Evolutionary conservation across 495 filamentous ascomycete species (phyloP).

Genomic region (Elaphomyces granulatus): DNA sequence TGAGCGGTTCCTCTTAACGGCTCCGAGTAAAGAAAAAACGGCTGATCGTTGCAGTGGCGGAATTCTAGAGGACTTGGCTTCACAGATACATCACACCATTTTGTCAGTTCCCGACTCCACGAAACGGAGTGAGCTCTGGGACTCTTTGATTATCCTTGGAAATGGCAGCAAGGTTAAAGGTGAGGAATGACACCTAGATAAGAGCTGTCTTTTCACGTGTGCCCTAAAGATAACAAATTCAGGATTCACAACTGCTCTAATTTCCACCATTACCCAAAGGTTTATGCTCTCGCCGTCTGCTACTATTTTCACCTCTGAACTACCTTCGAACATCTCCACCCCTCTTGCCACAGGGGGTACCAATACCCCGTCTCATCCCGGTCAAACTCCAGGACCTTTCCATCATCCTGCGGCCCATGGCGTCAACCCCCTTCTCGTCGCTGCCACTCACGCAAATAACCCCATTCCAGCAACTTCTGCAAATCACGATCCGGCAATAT

Average conservation of each 20-base stretch:
- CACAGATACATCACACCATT: slow-evolving; percentile 68
- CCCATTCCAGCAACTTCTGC: slow-evolving; percentile 25
- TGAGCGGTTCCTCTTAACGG: slow-evolving; percentile 73
- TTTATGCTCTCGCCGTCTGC: slow-evolving; percentile 84
- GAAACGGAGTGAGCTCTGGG: slow-evolving; percentile 77
- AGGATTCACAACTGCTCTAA: slow-evolving; percentile 75
- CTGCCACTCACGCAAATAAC: slow-evolving; percentile 66
- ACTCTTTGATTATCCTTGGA: slow-evolving; percentile 73
- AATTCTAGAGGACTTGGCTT: slow-evolving; percentile 65
- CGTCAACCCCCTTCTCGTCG: slow-evolving; percentile 84
- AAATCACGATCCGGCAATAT: slow-evolving; percentile 15
- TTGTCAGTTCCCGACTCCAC: slow-evolving; percentile 62
- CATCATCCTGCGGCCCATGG: slow-evolving; percentile 37
- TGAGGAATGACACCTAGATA: slow-evolving; percentile 11
- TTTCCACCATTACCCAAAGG: slow-evolving; percentile 61
- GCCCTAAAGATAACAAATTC: slow-evolving; percentile 4
- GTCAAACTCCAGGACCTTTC: slow-evolving; percentile 26
- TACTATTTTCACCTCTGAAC: slow-evolving; percentile 93
- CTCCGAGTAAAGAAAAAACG: slow-evolving; percentile 16
- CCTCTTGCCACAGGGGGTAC: slow-evolving; percentile 83
- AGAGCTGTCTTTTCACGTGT: background rate
- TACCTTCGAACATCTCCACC: slow-evolving; percentile 80
- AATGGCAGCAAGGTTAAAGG: slow-evolving; percentile 76
- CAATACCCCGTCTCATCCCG: slow-evolving; percentile 66
- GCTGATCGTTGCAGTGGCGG: slow-evolving; percentile 35